Base-by-base conservation (phyloP, 2,329 filamentous ascomycete genomes). In the Talaromyces sp. region DNA sequence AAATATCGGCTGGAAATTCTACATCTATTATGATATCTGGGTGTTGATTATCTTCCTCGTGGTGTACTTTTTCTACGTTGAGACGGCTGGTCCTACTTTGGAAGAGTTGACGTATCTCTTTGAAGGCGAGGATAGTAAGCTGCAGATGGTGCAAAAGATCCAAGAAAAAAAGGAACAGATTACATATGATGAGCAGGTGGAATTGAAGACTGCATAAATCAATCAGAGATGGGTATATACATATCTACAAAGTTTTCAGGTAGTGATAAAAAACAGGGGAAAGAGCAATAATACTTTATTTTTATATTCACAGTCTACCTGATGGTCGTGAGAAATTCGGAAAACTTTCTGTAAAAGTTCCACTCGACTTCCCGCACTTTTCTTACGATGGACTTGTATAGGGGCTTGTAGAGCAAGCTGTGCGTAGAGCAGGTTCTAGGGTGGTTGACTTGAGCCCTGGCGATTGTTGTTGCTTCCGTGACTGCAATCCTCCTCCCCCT, bases 1-100 rank as follows among this genome's bases (percentile, higher is more conserved):
- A 11, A 69, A 67, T 19, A 69, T 73, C 37, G 67, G 70, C 5
- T 73, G 72, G 71, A 71, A 71, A 59, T 73, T 71, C 58, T 74
- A 74, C 37, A 71, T 73, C 50, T 66, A 68, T 22, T 73, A 72
- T 60, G 67, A 66, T 52, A 65, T 70, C 13, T 70, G 71, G 60
- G 70, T 73, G 6, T 71, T 73, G 68, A 31, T 72, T 67, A 2
- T 71, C 65, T 61, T 73, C 69, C 41, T 73, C 66, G 56, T 74
- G 63, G 64, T 74, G 68, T 70, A 69, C 60, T 70, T 70, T 62
- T 66, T 66, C 71, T 49, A 66, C 71, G 33, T 76, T 0, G 75
- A 78, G 69, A 77, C 74, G 8, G 54, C 75, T 70, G 65, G 75
- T 67, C 41, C 67, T 50, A 75, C 73, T 67, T 62, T 78, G 50